Percentiles rank a stretch among this genome's conserved stretches.
phyloP scores from a whole-genome alignment of 768 basidiomycete genomes.

The Fomitopsis pulvina region DNA sequence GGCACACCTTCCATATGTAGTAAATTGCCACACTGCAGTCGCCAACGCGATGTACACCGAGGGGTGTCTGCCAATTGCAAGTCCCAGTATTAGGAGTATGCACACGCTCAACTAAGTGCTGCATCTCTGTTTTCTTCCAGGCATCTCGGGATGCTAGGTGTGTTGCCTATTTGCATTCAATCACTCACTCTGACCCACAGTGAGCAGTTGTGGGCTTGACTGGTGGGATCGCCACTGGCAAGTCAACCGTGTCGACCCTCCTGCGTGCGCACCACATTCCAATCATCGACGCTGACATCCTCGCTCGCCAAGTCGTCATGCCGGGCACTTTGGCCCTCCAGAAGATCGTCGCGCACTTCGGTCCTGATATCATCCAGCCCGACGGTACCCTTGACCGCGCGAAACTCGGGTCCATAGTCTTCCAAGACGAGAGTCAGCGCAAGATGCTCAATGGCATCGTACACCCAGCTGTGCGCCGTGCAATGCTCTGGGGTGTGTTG shows the following conservation, averaged over 20 bases:
- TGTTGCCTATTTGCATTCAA: no score
- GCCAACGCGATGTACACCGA: no score
- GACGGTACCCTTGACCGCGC: conserved; percentile 78
- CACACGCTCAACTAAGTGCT: no score
- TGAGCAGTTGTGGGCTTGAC: conserved; percentile 95
- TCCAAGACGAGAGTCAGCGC: conserved; percentile 68
- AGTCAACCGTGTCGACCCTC: conserved; percentile 83
- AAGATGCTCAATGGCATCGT: conserved; percentile 76
- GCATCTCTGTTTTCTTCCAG: no score
- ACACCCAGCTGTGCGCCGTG: conserved; percentile 83
- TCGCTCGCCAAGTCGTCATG: conserved; percentile 80
- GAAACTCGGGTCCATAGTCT: conserved; percentile 79
- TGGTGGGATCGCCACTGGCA: conserved; percentile 94
- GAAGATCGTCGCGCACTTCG: conserved; percentile 66
- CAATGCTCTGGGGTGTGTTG: conserved; percentile 66
- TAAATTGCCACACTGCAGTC: no score
- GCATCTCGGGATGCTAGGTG: no score
- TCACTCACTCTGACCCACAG: no score
- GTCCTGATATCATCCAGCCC: conserved; percentile 52
- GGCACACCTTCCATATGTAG: no score
- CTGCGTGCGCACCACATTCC: conserved; percentile 63
- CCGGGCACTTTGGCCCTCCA: conserved; percentile 73
- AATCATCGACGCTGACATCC: conserved; percentile 88
- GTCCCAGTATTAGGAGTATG: no score
- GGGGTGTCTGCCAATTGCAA: no score